These are phyloP conservation scores for Cryptococcus sp. DNA, from an alignment of 1,284 basidiomycete genomes.

Conservation along the genomic window DNA sequence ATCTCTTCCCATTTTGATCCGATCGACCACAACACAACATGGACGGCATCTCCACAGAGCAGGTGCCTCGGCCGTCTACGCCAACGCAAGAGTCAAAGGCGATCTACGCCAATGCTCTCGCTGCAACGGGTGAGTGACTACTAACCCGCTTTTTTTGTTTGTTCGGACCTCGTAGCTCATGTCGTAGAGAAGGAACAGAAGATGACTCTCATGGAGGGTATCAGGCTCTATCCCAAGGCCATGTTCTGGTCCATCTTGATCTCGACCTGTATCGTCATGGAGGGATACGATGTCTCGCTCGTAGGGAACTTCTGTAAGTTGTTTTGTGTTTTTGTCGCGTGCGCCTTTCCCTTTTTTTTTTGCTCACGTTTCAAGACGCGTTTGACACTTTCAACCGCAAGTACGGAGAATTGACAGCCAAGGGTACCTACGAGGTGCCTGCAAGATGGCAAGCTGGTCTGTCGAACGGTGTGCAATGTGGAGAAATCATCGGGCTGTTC, in stretches of 20 bases:
- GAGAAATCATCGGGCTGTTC: conserved; percentile 47
- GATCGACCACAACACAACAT: no score
- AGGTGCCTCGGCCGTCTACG: background rate
- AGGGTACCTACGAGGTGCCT: conserved; percentile 46
- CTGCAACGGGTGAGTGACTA: conserved; percentile 5
- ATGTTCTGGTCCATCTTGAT: conserved; percentile 48
- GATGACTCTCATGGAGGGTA: conserved; percentile 42
- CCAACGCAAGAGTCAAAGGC: background rate
- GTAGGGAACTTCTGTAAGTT: conserved; percentile 37
- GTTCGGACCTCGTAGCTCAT: no score
- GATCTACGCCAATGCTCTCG: conserved; percentile 1
- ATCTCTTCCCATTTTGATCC: no score
- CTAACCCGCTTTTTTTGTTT: background rate
- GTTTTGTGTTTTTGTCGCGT: no score
- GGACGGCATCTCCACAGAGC: background rate
- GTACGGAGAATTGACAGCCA: conserved; percentile 33
- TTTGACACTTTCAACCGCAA: conserved; percentile 41
- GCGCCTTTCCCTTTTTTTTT: no score
- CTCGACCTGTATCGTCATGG: conserved; percentile 49
- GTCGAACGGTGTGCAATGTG: conserved; percentile 42
- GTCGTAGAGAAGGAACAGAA: conserved; percentile 31
- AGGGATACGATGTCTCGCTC: conserved; percentile 46
- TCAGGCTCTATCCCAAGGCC: conserved; percentile 48
- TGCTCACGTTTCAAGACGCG: conserved; percentile 26
- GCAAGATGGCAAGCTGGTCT: conserved; percentile 51